phyloP scores from a whole-genome alignment of 768 basidiomycete species.

The Kwoniella bestiolae region DNA sequence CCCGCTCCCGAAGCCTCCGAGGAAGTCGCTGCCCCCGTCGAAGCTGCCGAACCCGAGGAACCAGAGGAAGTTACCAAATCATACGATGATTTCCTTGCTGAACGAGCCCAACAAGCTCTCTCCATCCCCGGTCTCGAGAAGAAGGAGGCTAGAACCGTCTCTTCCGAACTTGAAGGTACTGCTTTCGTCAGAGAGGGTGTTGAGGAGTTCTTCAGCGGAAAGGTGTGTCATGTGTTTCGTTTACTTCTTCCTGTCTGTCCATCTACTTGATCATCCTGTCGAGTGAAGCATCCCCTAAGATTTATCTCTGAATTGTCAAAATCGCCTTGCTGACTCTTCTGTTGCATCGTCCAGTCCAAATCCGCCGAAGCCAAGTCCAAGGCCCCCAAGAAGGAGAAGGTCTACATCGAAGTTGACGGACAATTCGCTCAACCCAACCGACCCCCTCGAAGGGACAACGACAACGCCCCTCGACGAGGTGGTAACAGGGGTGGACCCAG shows the following conservation, averaged over 20 bases:
- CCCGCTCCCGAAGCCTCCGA: conserved; percentile 65
- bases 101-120: conserved; percentile 61
- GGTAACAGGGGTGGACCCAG: conserved; percentile 60
- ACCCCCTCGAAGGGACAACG: conserved; percentile 64
- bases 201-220: conserved; percentile 80
- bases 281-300: no score
- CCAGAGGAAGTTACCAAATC: conserved; percentile 73
- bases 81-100: conserved; percentile 87
- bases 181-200: conserved; percentile 74
- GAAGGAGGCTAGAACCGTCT: conserved; percentile 73
- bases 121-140: conserved; percentile 65
- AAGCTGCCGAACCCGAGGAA: conserved; percentile 48
- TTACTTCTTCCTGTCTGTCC: no score
- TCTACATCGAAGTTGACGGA: conserved; percentile 88
- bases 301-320: background rate
- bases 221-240: conserved; percentile 66
- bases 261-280: no score
- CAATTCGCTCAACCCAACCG: conserved; percentile 76
- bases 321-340: background rate
- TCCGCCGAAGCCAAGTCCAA: conserved; percentile 45
- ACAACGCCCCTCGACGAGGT: conserved; percentile 59
- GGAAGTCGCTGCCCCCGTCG: conserved; percentile 52
- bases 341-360: conserved; percentile 39
- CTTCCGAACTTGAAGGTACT: conserved; percentile 66
- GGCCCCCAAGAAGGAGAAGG: conserved; percentile 65